Conservation (phyloP, 352 stramenopile genomes). For the Pythium sukuiense region DNA sequence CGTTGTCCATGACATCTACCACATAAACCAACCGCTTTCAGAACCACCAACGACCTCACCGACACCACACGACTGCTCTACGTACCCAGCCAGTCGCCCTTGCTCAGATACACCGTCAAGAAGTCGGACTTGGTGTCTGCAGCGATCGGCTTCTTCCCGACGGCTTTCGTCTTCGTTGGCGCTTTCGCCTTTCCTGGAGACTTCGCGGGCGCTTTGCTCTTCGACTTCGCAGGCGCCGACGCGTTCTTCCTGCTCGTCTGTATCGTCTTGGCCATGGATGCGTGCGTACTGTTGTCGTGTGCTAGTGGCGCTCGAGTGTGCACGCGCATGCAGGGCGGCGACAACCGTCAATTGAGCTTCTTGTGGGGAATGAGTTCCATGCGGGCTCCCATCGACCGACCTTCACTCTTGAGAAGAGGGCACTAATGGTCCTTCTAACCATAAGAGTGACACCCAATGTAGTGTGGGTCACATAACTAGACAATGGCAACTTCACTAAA, state of each 20-base stretch:
- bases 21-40: not conserved
- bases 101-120: not conserved
- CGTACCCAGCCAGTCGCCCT: not conserved
- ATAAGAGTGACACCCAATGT: not conserved
- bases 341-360: not conserved
- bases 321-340: not conserved
- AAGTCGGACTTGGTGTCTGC: not conserved
- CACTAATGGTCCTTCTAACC: not conserved
- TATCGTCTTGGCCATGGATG: not conserved
- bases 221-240: not conserved
- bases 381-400: not conserved
- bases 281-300: not conserved
- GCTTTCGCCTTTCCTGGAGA: not conserved
- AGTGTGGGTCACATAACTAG: not conserved
- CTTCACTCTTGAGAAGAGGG: not conserved
- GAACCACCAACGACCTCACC: not conserved
- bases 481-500: not conserved
- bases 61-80: not conserved
- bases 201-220: not conserved
- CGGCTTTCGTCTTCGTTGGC: not conserved
- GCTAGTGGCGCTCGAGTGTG: not conserved
- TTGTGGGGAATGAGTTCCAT: not conserved
- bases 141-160: not conserved
- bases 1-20: conserved; percentile 59
- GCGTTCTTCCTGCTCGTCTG: not conserved